Conservation (phyloP, 306 rosid genomes). For the Cicer judaicum region DNA sequence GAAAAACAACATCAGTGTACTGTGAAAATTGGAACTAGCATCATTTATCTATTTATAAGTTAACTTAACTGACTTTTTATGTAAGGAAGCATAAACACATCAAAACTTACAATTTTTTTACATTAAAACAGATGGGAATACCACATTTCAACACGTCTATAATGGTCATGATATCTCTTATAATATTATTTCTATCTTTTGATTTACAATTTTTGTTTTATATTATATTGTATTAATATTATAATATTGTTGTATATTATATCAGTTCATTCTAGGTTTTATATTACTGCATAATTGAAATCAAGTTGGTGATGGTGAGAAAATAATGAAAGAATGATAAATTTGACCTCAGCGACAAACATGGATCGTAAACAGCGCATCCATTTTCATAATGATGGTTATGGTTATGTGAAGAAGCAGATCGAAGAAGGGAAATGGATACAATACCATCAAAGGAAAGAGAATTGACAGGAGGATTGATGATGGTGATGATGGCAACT, state of each 20-base stretch:
- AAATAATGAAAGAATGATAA: neutral
- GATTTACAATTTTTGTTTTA: neutral
- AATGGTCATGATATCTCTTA: neutral
- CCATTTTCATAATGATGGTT: neutral
- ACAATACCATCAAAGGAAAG: conserved; percentile 84
- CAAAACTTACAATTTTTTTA: neutral
- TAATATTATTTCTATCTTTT: neutral
- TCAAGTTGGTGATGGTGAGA: conserved; percentile 2
- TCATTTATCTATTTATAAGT: neutral
- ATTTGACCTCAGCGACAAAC: neutral
- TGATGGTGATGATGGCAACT: conserved; percentile 82
- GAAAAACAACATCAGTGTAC: neutral
- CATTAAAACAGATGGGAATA: neutral
- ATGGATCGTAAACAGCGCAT: neutral
- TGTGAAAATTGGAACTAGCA: conserved; percentile 10
- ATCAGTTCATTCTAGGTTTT: neutral
- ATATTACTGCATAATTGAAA: conserved; percentile 9
- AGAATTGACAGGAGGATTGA: conserved; percentile 96
- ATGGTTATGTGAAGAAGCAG: neutral
- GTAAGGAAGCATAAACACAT: neutral
- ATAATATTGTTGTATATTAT: neutral
- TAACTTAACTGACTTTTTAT: neutral
- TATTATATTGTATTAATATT: neutral
- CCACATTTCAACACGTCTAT: neutral
- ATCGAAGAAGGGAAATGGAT: neutral